These are phyloP conservation scores for Trebouxia sp. DNA, from an alignment of 139 green algal species.

Conservation along the genomic window DNA sequence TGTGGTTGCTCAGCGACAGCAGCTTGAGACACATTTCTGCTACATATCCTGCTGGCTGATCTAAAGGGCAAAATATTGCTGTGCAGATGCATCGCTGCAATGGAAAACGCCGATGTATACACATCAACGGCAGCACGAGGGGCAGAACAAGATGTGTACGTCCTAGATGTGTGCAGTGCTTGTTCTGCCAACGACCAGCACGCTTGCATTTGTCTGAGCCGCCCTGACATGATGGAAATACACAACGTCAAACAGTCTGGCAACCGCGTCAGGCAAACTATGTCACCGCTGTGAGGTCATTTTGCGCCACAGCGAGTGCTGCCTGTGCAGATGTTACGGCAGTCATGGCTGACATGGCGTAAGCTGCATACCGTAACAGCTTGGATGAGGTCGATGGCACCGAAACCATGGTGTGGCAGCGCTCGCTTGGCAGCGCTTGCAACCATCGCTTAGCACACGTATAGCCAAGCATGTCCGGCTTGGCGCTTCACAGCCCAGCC, in stretches of 20 bases:
- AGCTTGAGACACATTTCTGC: conserved; percentile 2
- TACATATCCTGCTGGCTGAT: too few relatives aligned
- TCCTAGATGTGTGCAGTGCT: background rate
- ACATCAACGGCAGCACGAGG: background rate
- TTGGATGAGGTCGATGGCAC: too few relatives aligned
- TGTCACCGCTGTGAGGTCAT: background rate
- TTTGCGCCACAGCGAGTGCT: background rate
- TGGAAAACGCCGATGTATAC: background rate
- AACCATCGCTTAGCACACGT: too few relatives aligned
- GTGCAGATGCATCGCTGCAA: background rate
- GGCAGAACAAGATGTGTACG: background rate
- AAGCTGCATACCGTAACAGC: too few relatives aligned
- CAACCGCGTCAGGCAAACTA: background rate
- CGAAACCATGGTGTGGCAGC: conserved; percentile 16
- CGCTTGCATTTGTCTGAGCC: background rate
- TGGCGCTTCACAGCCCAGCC: background rate
- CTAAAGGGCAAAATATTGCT: too few relatives aligned
- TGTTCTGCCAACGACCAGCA: background rate
- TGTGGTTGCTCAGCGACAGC: conserved; percentile 11
- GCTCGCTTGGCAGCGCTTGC: background rate
- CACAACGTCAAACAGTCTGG: too few relatives aligned
- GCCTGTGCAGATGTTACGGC: too few relatives aligned
- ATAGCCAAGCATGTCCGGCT: background rate
- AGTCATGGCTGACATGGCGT: too few relatives aligned
- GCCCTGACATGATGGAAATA: background rate